A percentile compares a stretch with the other conserved stretches of the same genome.
Evolutionary conservation across 2,329 filamentous ascomycete genomes (phyloP).

Genomic region (Penicillium polonicum): DNA sequence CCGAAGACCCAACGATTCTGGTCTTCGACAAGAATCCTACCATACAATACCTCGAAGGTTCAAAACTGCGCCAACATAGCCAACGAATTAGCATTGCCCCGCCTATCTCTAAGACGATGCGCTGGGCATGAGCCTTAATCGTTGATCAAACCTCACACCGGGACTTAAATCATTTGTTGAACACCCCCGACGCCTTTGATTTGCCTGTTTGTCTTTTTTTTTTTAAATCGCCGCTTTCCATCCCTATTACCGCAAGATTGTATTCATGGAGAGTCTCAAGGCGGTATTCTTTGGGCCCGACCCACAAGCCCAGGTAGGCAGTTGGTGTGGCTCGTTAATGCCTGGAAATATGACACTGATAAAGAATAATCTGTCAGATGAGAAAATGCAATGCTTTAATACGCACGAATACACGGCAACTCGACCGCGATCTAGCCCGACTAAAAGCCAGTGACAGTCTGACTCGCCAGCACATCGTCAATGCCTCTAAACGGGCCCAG

Average conservation of each 20-base stretch:
- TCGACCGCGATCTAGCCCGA: constrained; percentile 85
- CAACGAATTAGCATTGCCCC: constrained; percentile 3
- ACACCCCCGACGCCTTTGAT: not conserved
- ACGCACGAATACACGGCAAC: constrained; percentile 83
- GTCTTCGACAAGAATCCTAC: not conserved
- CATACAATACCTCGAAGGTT: not conserved
- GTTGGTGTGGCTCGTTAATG: not conserved
- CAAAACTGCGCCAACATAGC: not conserved
- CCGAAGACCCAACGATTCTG: not conserved
- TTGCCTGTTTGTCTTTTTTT: not conserved
- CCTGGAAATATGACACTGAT: constrained; percentile 11
- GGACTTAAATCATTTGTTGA: not conserved
- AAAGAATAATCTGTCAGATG: constrained; percentile 57
- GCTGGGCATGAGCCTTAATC: constrained; percentile 6
- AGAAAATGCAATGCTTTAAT: constrained; percentile 93
- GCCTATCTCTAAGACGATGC: constrained; percentile 10
- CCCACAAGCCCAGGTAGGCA: constrained; percentile 80
- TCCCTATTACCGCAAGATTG: not conserved
- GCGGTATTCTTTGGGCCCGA: constrained; percentile 88
- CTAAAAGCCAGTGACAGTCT: constrained; percentile 78
- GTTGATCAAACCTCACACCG: not conserved
- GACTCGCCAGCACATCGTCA: constrained; percentile 79
- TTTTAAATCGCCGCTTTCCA: too few relatives aligned
- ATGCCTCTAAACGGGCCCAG: constrained; percentile 77
- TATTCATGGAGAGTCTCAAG: constrained; percentile 81